These are phyloP conservation scores for Excoecaria agallocha DNA, from an alignment of 345 rosid genomes.

Conservation along the genomic window DNA sequence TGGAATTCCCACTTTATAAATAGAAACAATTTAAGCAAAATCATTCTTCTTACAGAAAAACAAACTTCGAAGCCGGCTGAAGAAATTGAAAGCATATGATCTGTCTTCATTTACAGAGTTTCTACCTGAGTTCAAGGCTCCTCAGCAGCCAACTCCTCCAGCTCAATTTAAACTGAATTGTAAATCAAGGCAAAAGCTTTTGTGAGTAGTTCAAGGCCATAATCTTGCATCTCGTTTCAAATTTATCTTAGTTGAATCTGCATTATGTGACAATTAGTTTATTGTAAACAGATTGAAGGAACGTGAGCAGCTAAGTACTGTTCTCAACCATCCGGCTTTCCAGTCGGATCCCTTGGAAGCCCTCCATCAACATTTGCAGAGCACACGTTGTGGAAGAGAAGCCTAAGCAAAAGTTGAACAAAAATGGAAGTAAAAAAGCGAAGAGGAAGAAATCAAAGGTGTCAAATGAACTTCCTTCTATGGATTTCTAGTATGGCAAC, in stretches of 20 bases:
- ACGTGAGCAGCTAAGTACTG: slow-evolving; percentile 53
- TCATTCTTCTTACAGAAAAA: slow-evolving; percentile 39
- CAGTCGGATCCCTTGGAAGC: slow-evolving; percentile 71
- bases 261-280: not conserved
- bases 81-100: slow-evolving; percentile 68
- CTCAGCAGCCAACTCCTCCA: slow-evolving; percentile 34
- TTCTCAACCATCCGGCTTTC: slow-evolving; percentile 66
- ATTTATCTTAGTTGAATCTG: not conserved
- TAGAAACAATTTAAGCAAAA: not conserved
- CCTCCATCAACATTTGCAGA: slow-evolving; percentile 62
- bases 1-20: no score
- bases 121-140: slow-evolving; percentile 62
- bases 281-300: slow-evolving; percentile 54
- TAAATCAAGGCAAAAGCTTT: slow-evolving; percentile 61
- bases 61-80: slow-evolving; percentile 53
- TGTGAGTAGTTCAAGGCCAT: slow-evolving; percentile 37
- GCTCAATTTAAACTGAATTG: slow-evolving; percentile 60
- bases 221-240: not conserved
- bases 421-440: slow-evolving; percentile 52
- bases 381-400: slow-evolving; percentile 56
- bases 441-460: slow-evolving; percentile 40
- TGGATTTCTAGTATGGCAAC: slow-evolving; percentile 36
- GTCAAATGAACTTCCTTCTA: slow-evolving; percentile 27
- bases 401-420: slow-evolving; percentile 47
- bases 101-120: slow-evolving; percentile 67